Percentiles rank a stretch among this genome's conserved stretches.
Conservation (phyloP, 768 basidiomycete species). For the Tulasnella calospora region DNA sequence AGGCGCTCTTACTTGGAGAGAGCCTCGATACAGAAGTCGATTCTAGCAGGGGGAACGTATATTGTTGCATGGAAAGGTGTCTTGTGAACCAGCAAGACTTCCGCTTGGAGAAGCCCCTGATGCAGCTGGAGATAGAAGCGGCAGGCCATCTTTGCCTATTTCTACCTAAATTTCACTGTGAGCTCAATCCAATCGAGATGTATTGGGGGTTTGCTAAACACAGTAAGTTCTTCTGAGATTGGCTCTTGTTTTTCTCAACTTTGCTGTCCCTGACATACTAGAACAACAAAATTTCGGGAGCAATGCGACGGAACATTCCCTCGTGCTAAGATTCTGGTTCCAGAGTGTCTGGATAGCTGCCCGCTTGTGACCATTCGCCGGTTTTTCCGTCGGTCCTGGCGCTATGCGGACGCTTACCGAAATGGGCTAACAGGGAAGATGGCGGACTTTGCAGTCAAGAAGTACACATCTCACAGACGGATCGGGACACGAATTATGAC, state of each 20-base stretch:
- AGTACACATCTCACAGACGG: conserved; percentile 36
- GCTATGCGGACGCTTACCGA: conserved; percentile 40
- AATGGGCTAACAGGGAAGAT: conserved; percentile 39
- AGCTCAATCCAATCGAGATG: conserved; percentile 27
- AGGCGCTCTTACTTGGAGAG: background rate
- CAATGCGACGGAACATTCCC: background rate
- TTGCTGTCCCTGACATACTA: background rate
- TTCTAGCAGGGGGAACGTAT: background rate
- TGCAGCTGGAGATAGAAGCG: conserved; percentile 24
- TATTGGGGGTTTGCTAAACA: conserved; percentile 36
- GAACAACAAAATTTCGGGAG: background rate
- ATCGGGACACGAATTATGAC: conserved; percentile 34
- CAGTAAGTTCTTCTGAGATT: conserved; percentile 35
- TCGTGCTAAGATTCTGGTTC: background rate
- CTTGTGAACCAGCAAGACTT: conserved; percentile 17
- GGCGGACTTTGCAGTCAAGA: conserved; percentile 41
- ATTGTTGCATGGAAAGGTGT: background rate
- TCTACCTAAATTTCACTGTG: background rate
- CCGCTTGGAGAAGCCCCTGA: conserved; percentile 29
- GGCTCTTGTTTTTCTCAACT: conserved; percentile 24
- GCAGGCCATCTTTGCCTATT: conserved; percentile 7
- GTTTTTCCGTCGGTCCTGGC: conserved; percentile 40
- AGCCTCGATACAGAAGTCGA: background rate
- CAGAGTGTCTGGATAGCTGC: conserved; percentile 38
- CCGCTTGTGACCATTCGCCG: conserved; percentile 39